Base-by-base conservation (phyloP, 2,329 filamentous ascomycete genomes). In the Diaporthe sp. region DNA sequence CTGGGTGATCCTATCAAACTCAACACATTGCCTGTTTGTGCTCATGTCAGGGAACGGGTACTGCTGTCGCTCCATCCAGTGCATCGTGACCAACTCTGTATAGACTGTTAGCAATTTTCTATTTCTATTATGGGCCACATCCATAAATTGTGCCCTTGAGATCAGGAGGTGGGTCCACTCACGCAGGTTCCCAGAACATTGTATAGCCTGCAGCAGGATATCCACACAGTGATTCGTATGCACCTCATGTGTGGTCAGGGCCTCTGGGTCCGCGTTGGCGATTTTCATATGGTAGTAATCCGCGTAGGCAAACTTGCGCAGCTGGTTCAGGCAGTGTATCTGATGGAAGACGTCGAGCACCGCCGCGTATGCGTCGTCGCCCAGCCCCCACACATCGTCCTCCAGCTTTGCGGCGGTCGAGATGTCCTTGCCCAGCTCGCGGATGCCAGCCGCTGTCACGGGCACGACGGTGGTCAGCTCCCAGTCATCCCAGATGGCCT, bases 211-310 rank as follows among this genome's bases (percentile, higher is more conserved):
- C 13, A 84, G 67, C 3, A 85, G 75, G 34, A 84, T 82, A 39
- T 84, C 82, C 37, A 82, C 80, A 71, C 83, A 85, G 55, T 85
- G 83, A 58, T 82, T 81, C 8, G 84, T 76, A 73, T 85, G 83
- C n/a, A 79, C 76, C 75, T 77, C 78, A 8, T 72, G 78, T 44
- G 77, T 51, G 15, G 62, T 31, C 31, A 71, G 19, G 28, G 49
- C 62, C 13, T 65, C 37, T 75, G 70, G 62, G 51, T 76, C 60
- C 12, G 78, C 73, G n/a, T 80, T 70, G 51, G 77, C 68, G 10
- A 76, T 76, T 17, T 71, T 76, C 31, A 74, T 65, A 46, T 80
- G 78, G 67, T 82, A 81, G 44, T 81, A 80, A 4, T 73, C 71
- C 10, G 79, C 76, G 34, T 81, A 82, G 4, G 79, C 80, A 28